Conservation (phyloP, 2,329 filamentous ascomycete species). For the Aspergillus novoparasiticus region DNA sequence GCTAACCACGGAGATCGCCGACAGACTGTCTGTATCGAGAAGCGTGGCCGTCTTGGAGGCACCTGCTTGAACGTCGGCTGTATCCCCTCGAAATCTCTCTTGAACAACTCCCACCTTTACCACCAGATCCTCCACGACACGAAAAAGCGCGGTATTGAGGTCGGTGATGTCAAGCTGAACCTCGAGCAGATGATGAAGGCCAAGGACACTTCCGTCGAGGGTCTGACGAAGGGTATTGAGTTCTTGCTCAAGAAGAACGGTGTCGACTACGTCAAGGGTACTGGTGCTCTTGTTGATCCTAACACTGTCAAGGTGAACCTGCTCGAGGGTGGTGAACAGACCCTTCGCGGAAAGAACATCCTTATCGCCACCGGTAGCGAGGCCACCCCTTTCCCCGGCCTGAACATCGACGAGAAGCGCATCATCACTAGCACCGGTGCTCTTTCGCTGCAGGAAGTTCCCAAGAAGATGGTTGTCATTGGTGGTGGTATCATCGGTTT, state of each 20-base stretch:
- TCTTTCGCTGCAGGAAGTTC: constrained; percentile 83
- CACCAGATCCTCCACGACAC: constrained; percentile 97
- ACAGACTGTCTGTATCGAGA: constrained; percentile 96
- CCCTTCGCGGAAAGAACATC: constrained; percentile 91
- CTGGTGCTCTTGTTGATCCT: constrained; percentile 82
- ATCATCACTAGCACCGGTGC: constrained; percentile 96
- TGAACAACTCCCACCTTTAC: constrained; percentile 99
- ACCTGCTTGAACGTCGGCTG: constrained; percentile 99
- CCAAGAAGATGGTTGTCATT: constrained; percentile 95
- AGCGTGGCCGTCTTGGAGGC: constrained; percentile 90
- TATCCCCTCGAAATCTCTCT: constrained; percentile 97
- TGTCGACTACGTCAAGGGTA: constrained; percentile 95
- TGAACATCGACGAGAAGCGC: constrained; percentile 96
- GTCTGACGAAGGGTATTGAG: constrained; percentile 95
- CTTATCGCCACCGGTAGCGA: constrained; percentile 96
- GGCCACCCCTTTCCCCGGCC: constrained; percentile 91
- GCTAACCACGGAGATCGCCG: background rate
- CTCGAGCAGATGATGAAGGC: constrained; percentile 96
- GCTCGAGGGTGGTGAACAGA: constrained; percentile 87
- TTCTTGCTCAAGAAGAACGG: constrained; percentile 99
- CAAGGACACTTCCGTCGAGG: constrained; percentile 86
- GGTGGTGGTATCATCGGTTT: constrained; percentile 98
- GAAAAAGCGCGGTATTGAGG: constrained; percentile 95
- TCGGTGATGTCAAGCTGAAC: constrained; percentile 96
- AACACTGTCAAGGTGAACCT: constrained; percentile 90